Conservation (phyloP, 2,329 filamentous ascomycete species). For the Oidium heveae region DNA sequence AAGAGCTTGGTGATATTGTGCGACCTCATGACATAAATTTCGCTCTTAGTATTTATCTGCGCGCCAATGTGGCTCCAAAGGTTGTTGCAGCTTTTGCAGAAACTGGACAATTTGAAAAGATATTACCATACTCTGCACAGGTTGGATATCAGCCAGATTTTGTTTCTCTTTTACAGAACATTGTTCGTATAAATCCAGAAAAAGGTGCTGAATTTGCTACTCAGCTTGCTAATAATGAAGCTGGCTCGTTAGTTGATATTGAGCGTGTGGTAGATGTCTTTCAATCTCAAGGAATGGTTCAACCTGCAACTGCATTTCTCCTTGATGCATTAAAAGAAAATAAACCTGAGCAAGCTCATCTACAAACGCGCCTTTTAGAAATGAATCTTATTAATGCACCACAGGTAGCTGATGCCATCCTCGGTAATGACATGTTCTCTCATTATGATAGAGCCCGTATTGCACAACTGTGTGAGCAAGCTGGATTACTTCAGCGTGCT, state of each 20-base stretch:
- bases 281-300: conserved; percentile 92
- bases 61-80: conserved; percentile 77
- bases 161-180: conserved; percentile 74
- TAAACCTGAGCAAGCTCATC: conserved; percentile 70
- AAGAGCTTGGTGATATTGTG: conserved; percentile 87
- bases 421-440: conserved; percentile 96
- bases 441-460: conserved; percentile 85
- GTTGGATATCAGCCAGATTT: conserved; percentile 87
- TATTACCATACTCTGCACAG: conserved; percentile 69
- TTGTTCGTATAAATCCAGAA: conserved; percentile 64
- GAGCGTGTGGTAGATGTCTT: conserved; percentile 94
- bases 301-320: conserved; percentile 93
- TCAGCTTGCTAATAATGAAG: conserved; percentile 72
- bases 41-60: conserved; percentile 70
- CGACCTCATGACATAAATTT: conserved; percentile 71
- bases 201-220: conserved; percentile 88
- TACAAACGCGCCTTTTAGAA: conserved; percentile 86
- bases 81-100: conserved; percentile 88
- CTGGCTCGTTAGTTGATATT: conserved; percentile 68
- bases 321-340: conserved; percentile 90
- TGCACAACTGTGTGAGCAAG: conserved; percentile 77
- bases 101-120: conserved; percentile 90
- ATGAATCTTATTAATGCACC: conserved; percentile 96
- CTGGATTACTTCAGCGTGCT: conserved; percentile 63
- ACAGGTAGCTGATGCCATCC: conserved; percentile 90